These are phyloP conservation scores for Nyctanthes arbortristis DNA, from an alignment of 257 asterid genomes.

Conservation along the genomic window DNA sequence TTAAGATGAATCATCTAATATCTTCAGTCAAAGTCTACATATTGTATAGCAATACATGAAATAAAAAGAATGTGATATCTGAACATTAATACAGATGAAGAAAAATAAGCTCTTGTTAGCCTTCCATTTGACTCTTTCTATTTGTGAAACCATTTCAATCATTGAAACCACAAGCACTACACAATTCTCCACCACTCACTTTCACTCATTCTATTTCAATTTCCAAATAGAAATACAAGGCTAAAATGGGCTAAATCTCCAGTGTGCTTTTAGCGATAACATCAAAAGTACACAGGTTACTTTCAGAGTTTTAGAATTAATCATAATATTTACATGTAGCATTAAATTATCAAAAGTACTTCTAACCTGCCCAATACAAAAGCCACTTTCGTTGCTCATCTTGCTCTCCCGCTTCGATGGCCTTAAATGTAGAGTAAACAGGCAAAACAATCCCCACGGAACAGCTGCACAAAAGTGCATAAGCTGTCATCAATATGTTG, in stretches of 20 bases:
- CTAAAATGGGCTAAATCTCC: too few species aligned
- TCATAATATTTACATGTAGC: background rate
- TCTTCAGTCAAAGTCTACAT: slow-evolving; percentile 2
- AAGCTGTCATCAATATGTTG: slow-evolving; percentile 21
- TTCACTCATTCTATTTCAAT: too few species aligned
- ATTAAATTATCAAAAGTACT: slow-evolving; percentile 9
- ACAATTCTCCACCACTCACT: too few species aligned
- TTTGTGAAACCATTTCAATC: too few species aligned
- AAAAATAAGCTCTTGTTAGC: slow-evolving; percentile 8
- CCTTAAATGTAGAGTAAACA: slow-evolving; percentile 91
- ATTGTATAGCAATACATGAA: slow-evolving; percentile 10
- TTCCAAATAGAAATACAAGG: too few species aligned
- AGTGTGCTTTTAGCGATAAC: background rate
- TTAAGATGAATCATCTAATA: background rate
- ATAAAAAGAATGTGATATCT: background rate
- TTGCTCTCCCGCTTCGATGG: slow-evolving; percentile 71
- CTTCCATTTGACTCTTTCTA: too few species aligned
- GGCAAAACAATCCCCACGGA: slow-evolving; percentile 86
- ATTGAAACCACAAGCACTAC: background rate
- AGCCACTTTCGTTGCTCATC: slow-evolving; percentile 87
- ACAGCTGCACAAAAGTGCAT: slow-evolving; percentile 54
- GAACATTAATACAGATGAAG: background rate
- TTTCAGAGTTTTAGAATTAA: background rate
- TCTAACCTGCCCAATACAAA: slow-evolving; percentile 93
- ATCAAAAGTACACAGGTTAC: background rate